Percentiles rank a stretch among this genome's conserved stretches.
These are phyloP conservation scores for Pseudozyma thailandica DNA, from an alignment of 1,284 basidiomycete genomes.

Conservation along the genomic window DNA sequence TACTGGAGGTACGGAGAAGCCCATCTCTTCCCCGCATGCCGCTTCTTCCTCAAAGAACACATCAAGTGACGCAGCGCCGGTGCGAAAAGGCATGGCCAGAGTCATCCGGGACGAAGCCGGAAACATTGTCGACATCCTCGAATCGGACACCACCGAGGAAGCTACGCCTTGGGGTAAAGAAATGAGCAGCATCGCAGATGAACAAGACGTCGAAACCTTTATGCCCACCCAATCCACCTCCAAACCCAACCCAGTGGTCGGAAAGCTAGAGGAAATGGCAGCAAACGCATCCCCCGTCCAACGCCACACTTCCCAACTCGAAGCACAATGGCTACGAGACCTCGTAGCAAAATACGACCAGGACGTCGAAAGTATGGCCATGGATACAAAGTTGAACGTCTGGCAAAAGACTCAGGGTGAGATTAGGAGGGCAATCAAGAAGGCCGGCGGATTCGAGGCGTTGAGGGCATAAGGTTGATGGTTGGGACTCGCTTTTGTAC, in stretches of 20 bases:
- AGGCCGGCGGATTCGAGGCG: slow-evolving; percentile 49
- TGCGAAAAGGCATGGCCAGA: slow-evolving; percentile 78
- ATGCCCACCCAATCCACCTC: slow-evolving; percentile 5
- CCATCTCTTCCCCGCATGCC: background rate
- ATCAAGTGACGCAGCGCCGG: background rate
- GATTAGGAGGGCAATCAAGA: slow-evolving; percentile 71
- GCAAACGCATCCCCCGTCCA: slow-evolving; percentile 67
- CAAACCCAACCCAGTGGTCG: slow-evolving; percentile 5
- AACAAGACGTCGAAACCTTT: slow-evolving; percentile 22
- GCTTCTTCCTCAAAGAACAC: background rate
- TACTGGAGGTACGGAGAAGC: slow-evolving; percentile 43
- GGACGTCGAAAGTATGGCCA: slow-evolving; percentile 81
- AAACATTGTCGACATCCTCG: slow-evolving; percentile 80
- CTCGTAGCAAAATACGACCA: slow-evolving; percentile 79
- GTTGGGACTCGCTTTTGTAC: background rate
- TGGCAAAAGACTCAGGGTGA: slow-evolving; percentile 89
- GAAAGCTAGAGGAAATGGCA: slow-evolving; percentile 20
- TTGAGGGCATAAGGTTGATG: slow-evolving; percentile 1
- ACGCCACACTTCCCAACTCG: slow-evolving; percentile 78
- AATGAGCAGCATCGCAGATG: slow-evolving; percentile 32
- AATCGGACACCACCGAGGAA: slow-evolving; percentile 73
- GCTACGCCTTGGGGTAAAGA: slow-evolving; percentile 67
- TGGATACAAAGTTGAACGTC: slow-evolving; percentile 81
- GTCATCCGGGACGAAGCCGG: slow-evolving; percentile 86
- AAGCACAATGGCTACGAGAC: slow-evolving; percentile 76